A percentile compares a stretch with the other conserved stretches of the same genome.
These are phyloP conservation scores for Botrytis medusae DNA, from an alignment of 2,329 filamentous ascomycete genomes.

Conservation along the genomic window DNA sequence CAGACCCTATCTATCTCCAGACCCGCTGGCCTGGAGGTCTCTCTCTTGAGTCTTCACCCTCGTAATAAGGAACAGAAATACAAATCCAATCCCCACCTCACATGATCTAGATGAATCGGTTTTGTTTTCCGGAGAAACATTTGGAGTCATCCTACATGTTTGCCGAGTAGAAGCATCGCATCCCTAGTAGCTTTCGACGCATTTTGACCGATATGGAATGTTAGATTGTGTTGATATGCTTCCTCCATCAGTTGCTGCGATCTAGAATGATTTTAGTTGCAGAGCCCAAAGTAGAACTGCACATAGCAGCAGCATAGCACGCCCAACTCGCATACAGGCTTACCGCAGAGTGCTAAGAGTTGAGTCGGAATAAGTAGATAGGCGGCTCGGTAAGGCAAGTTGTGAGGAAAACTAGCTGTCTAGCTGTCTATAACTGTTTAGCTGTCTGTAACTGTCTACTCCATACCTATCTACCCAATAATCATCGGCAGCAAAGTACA, in stretches of 20 bases:
- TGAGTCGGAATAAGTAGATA: not conserved
- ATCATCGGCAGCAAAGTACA: too few species aligned
- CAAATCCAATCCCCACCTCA: not conserved
- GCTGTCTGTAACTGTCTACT: not conserved
- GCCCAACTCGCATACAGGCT: not conserved
- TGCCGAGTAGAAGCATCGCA: not conserved
- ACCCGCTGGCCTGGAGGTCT: not conserved
- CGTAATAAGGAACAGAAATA: not conserved
- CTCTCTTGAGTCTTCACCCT: not conserved
- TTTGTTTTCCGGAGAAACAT: conserved; percentile 13
- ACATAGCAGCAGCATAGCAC: not conserved
- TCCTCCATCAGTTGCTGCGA: not conserved
- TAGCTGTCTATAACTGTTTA: not conserved
- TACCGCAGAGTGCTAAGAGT: not conserved
- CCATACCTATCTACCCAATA: not conserved
- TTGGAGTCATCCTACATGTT: conserved; percentile 16
- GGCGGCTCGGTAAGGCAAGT: not conserved
- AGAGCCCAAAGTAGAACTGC: not conserved
- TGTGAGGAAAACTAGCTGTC: not conserved
- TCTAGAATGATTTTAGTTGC: conserved; percentile 7
- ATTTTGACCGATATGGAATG: not conserved
- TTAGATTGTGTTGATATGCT: not conserved
- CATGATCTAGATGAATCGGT: conserved; percentile 10
- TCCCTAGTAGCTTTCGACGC: not conserved
- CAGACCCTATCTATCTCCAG: not conserved